Evolutionary conservation across 2,329 filamentous ascomycete species (phyloP).

Genomic region (Xylariaceae sp.): DNA sequence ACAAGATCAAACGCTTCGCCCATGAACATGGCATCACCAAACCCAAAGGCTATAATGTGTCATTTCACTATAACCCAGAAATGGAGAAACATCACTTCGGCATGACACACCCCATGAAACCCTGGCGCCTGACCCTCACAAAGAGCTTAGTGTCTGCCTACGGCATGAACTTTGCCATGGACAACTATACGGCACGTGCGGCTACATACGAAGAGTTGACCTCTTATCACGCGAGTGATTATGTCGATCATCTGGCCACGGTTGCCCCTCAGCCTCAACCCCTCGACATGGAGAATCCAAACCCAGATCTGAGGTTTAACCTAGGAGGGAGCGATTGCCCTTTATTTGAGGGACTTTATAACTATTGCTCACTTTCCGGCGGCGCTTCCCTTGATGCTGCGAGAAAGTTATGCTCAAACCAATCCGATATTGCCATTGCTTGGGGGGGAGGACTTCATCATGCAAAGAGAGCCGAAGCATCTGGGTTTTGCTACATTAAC

Average conservation of each 20-base stretch:
- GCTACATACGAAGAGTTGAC: constrained; percentile 89
- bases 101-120: constrained; percentile 97
- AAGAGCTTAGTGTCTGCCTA: constrained; percentile 95
- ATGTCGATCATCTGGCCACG: constrained; percentile 84
- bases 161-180: constrained; percentile 96
- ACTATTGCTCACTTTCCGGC: constrained; percentile 93
- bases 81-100: constrained; percentile 98
- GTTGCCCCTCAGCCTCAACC: constrained; percentile 70
- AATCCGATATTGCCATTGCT: constrained; percentile 95
- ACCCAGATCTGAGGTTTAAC: constrained; percentile 77
- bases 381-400: constrained; percentile 92
- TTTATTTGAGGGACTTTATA: constrained; percentile 92
- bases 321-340: constrained; percentile 92
- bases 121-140: constrained; percentile 93
- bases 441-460: constrained; percentile 98
- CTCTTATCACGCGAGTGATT: constrained; percentile 86
- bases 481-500: constrained; percentile 98
- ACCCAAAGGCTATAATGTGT: constrained; percentile 88
- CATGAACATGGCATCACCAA: constrained; percentile 73
- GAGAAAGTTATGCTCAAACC: constrained; percentile 81
- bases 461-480: constrained; percentile 91
- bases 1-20: constrained; percentile 63
- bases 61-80: constrained; percentile 92
- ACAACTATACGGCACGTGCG: constrained; percentile 83
- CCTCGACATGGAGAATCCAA: constrained; percentile 69